Conservation (phyloP, 106 monocot species). For the Dendrobium officinale region DNA sequence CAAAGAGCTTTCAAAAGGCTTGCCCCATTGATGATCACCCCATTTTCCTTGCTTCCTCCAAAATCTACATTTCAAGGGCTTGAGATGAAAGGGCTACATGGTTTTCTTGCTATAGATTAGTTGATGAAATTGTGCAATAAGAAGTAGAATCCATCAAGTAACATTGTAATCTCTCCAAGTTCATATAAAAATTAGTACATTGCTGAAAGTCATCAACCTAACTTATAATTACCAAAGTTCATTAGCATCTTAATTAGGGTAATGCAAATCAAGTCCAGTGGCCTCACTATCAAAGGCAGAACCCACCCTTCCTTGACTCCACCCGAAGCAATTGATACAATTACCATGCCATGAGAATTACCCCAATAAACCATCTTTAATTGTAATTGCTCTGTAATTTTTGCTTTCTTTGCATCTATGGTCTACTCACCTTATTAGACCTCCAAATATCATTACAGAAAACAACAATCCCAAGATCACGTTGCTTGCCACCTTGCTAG, state of each 20-base stretch:
- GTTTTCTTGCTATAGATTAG: neutral
- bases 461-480: slow-evolving; percentile 51
- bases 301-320: too few relatives aligned
- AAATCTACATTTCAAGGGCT: neutral
- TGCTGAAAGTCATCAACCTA: too few relatives aligned
- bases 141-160: neutral
- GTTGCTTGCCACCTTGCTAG: slow-evolving; percentile 52
- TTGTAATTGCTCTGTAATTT: neutral
- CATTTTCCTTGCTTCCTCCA: neutral
- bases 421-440: slow-evolving; percentile 27
- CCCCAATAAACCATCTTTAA: slow-evolving; percentile 5
- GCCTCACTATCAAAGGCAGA: too few relatives aligned
- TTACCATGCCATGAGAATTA: slow-evolving; percentile 21
- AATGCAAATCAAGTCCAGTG: too few relatives aligned
- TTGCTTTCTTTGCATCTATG: slow-evolving; percentile 10
- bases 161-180: too few relatives aligned
- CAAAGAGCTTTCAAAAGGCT: neutral
- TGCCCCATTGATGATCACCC: neutral
- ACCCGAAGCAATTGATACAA: too few relatives aligned
- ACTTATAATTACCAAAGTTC: too few relatives aligned
- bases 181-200: too few relatives aligned
- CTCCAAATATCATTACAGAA: slow-evolving; percentile 23
- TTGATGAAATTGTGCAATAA: neutral
- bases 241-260: too few relatives aligned
- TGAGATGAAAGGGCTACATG: neutral